Evolutionary conservation across 2,329 filamentous ascomycete species (phyloP).

Genomic region (Calonectria pauciramosa): DNA sequence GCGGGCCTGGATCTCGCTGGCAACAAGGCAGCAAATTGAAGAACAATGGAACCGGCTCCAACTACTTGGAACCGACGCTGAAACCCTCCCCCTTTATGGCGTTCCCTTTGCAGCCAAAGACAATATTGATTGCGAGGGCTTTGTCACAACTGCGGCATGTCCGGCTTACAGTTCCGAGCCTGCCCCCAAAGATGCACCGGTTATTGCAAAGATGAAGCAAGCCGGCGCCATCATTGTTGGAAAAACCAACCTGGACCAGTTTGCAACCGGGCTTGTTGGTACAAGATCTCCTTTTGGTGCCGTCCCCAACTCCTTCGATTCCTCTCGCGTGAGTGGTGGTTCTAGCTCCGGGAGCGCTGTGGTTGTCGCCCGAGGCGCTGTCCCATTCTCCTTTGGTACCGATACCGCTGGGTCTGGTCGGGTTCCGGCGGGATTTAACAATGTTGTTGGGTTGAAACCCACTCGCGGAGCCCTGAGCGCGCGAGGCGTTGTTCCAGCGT

Average conservation of each 20-base stretch:
- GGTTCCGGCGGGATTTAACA: slow-evolving; percentile 67
- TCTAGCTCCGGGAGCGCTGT: slow-evolving; percentile 71
- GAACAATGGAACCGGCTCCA: slow-evolving; percentile 36
- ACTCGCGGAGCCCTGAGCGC: slow-evolving; percentile 67
- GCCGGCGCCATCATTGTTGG: slow-evolving; percentile 71
- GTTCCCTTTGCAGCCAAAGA: slow-evolving; percentile 71
- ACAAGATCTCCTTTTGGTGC: slow-evolving; percentile 72
- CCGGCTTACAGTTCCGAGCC: slow-evolving; percentile 62
- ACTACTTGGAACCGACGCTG: slow-evolving; percentile 1
- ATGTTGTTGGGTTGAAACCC: slow-evolving; percentile 65
- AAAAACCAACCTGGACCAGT: slow-evolving; percentile 73
- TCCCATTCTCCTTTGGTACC: slow-evolving; percentile 69
- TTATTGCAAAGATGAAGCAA: slow-evolving; percentile 63
- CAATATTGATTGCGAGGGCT: slow-evolving; percentile 65
- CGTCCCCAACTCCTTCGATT: slow-evolving; percentile 65
- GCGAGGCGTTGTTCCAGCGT: slow-evolving; percentile 66
- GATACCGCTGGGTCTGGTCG: slow-evolving; percentile 70
- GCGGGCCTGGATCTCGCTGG: slow-evolving; percentile 50
- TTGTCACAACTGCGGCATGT: slow-evolving; percentile 67
- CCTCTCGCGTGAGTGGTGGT: slow-evolving; percentile 59
- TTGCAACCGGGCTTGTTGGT: slow-evolving; percentile 73
- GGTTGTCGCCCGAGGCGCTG: slow-evolving; percentile 65
- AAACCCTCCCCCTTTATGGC: slow-evolving; percentile 64
- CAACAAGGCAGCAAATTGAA: slow-evolving; percentile 44
- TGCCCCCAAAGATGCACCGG: slow-evolving; percentile 58